Base-by-base conservation (phyloP, 2,329 filamentous ascomycete genomes). In the Thyridium curvatum region DNA sequence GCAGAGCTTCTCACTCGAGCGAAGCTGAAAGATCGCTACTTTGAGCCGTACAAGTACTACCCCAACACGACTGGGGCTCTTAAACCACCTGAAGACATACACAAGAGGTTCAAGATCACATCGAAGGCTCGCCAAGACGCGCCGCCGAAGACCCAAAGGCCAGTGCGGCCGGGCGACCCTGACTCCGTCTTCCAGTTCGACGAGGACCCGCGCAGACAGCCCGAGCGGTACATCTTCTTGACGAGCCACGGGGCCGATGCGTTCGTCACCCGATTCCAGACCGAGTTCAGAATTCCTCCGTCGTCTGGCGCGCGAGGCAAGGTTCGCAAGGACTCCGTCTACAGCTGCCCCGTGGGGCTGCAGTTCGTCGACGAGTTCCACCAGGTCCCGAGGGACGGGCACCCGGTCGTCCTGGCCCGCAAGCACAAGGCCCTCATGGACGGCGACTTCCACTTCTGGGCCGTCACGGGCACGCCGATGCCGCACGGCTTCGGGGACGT, bases 311-410 rank as follows among this genome's bases (percentile, higher is more conserved):
- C 6, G 41, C 42, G 9, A 18, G 41, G 18, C 37, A 39, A n/a
- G n/a, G n/a, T 8, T 16, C 42, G 42, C 34, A 41, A 41, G 36
- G 39, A 45, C 14, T n/a, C 8, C 36, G 38, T 51, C 8, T 52
- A 52, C 12, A 43, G 39, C 40, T 50, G 48, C 21, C 49, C 49
- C 15, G 33, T 52, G 1, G 47, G 47, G 32, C 40, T 50, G 32
- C 47, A 50, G 41, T n/a, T 52, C 12, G 49, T 52, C 9, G 49
- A 52, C 39, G 47, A 52, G 41, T 50, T 49, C 37, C 49, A 52
- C 45, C 46, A 46, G 34, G 32, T 32, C 14, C 35, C 16, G 10
- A 13, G 17, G 15, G 38, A 39, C n/a, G 34, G 30, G 13, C 38
- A 38, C 1, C 42, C 40, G 3, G 28, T 47, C 21, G 31, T 39